Conservation (phyloP, 768 basidiomycete species). For the Pleurotus citrinopileatus region DNA sequence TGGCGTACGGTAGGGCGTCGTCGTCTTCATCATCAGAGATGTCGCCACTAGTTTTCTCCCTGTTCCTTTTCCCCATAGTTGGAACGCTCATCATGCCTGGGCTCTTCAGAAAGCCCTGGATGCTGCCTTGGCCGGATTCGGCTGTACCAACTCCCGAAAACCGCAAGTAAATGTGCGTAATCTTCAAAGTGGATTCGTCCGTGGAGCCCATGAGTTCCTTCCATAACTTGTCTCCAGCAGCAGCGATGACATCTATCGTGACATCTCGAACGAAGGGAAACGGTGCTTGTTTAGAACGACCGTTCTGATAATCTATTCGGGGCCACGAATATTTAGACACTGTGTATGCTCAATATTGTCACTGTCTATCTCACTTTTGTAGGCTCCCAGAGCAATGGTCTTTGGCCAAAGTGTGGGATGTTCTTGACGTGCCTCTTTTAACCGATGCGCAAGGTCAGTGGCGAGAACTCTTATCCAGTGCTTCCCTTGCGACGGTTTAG, state of each 20-base stretch:
- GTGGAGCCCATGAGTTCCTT: slow-evolving; percentile 69
- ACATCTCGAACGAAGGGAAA: slow-evolving; percentile 83
- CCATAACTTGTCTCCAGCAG: slow-evolving; percentile 80
- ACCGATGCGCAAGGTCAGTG: slow-evolving; percentile 82
- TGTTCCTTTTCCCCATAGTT: neutral
- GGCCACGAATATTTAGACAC: slow-evolving; percentile 12
- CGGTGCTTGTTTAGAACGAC: slow-evolving; percentile 77
- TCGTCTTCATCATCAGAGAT: neutral
- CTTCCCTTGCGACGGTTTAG: slow-evolving; percentile 67
- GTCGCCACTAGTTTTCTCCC: neutral
- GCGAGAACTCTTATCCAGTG: slow-evolving; percentile 93
- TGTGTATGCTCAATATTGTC: neutral
- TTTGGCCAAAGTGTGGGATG: slow-evolving; percentile 89
- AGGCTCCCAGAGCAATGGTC: slow-evolving; percentile 75
- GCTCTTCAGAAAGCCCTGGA: slow-evolving; percentile 79
- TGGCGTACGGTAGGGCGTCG: neutral
- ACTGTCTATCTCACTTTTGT: slow-evolving; percentile 50
- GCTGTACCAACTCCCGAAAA: slow-evolving; percentile 76
- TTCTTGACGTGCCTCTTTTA: slow-evolving; percentile 75
- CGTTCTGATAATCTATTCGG: slow-evolving; percentile 66
- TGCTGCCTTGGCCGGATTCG: slow-evolving; percentile 80
- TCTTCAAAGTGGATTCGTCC: slow-evolving; percentile 46
- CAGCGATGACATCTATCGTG: slow-evolving; percentile 72
- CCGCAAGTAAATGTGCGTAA: slow-evolving; percentile 69
- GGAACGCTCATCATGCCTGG: slow-evolving; percentile 33